Percentiles rank a stretch among this genome's conserved stretches.
These are phyloP conservation scores for Brassica hybrid DNA, from an alignment of 441 rosid genomes.

Conservation along the genomic window DNA sequence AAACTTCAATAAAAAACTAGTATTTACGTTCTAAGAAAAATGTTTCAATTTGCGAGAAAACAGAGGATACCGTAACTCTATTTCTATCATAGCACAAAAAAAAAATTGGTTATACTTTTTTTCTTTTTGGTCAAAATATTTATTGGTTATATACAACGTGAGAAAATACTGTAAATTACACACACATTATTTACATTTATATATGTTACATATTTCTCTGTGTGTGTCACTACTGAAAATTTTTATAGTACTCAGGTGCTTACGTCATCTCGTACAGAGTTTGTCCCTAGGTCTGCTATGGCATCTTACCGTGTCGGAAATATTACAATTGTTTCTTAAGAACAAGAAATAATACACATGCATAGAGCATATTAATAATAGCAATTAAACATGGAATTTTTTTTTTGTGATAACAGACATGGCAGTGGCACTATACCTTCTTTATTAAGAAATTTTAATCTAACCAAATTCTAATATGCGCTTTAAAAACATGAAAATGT, in stretches of 20 bases:
- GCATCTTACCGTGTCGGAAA: slow-evolving; percentile 44
- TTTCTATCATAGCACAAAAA: no score
- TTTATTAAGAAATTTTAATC: no score
- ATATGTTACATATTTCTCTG: background rate
- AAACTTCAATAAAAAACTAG: no score
- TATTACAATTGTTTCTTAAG: slow-evolving; percentile 43
- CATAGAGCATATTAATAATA: background rate
- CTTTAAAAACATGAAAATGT: no score
- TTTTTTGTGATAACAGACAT: no score
- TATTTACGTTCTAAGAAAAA: no score
- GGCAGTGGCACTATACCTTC: no score
- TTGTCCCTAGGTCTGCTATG: slow-evolving; percentile 54
- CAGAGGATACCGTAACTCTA: no score
- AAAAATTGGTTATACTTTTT: no score
- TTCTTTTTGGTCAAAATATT: background rate
- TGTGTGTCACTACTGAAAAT: slow-evolving; percentile 18
- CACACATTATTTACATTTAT: background rate
- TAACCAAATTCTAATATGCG: no score
- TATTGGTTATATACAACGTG: background rate
- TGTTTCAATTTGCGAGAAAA: no score
- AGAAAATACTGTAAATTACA: background rate
- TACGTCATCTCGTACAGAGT: slow-evolving; percentile 56
- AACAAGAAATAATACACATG: background rate
- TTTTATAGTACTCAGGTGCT: slow-evolving; percentile 46
- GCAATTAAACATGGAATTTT: background rate